Conservation (phyloP, 192 early-diverging fungal genomes). For the Coemansia interrupta region DNA sequence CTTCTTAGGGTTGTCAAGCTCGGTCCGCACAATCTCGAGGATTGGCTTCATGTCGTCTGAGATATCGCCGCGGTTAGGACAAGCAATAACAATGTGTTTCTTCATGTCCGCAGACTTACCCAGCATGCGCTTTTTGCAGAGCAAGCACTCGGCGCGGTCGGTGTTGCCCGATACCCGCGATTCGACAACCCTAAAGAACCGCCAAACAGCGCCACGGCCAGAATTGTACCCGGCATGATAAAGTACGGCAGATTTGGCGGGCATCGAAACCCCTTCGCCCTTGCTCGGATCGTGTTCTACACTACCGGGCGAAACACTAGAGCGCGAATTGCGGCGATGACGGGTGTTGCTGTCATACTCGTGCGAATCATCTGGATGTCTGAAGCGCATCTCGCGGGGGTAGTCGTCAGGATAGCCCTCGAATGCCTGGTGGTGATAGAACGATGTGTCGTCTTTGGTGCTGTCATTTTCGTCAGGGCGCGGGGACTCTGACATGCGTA, state of each 20-base stretch:
- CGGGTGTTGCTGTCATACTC: background rate
- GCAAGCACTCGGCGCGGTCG: conserved; percentile 50
- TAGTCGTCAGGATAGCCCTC: conserved; percentile 15
- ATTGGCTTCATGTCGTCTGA: conserved; percentile 45
- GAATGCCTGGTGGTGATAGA: conserved; percentile 13
- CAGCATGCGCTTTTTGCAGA: conserved; percentile 53
- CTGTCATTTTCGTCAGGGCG: conserved; percentile 9
- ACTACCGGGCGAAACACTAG: conserved; percentile 11
- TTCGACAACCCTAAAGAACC: conserved; percentile 50
- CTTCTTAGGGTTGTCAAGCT: conserved; percentile 53
- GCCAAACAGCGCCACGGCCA: conserved; percentile 50
- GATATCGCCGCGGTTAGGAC: conserved; percentile 36
- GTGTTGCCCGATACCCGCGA: conserved; percentile 51
- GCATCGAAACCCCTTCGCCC: conserved; percentile 35
- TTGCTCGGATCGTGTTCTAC: conserved; percentile 7
- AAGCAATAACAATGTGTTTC: conserved; percentile 47
- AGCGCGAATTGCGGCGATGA: conserved; percentile 16
- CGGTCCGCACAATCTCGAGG: conserved; percentile 42
- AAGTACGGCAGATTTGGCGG: conserved; percentile 36
- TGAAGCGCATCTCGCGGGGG: conserved; percentile 8
- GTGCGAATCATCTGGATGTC: conserved; percentile 4
- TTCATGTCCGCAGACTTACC: conserved; percentile 55
- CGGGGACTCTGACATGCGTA: conserved; percentile 51
- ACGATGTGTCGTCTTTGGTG: conserved; percentile 6
- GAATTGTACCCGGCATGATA: conserved; percentile 50